A percentile compares a stretch with the other conserved stretches of the same genome.
These are phyloP conservation scores for Rosa multiflora DNA, from an alignment of 306 rosid species.

Conservation along the genomic window DNA sequence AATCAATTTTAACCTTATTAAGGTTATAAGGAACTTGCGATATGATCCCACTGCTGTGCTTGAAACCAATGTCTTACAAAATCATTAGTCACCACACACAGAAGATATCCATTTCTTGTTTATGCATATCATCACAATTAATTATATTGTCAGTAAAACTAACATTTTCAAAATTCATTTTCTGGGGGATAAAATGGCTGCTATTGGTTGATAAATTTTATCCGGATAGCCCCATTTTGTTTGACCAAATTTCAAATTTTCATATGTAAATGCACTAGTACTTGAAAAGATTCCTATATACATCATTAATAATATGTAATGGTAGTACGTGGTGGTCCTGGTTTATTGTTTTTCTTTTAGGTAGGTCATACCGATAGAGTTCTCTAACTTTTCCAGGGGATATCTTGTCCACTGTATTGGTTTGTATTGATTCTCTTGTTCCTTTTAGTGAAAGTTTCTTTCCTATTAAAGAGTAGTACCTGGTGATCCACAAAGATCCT, in stretches of 20 bases:
- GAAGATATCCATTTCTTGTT: neutral
- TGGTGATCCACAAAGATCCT: conserved; percentile 85
- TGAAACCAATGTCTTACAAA: neutral
- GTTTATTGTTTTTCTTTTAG: neutral
- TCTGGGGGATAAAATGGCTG: neutral
- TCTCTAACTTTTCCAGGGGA: neutral
- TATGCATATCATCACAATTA: neutral
- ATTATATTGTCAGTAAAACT: neutral
- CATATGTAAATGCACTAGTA: neutral
- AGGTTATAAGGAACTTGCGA: neutral
- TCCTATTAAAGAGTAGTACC: conserved; percentile 36
- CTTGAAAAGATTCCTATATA: neutral
- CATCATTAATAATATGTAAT: neutral
- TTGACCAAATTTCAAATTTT: neutral
- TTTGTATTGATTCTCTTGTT: neutral
- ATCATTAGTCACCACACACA: neutral
- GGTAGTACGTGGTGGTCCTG: neutral
- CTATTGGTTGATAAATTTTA: neutral
- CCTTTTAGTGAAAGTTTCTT: neutral
- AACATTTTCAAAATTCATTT: neutral
- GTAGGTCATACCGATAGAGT: neutral
- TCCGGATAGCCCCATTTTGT: neutral
- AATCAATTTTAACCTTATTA: conserved; percentile 9
- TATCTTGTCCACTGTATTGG: neutral
- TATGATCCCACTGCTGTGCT: neutral